A percentile compares a stretch with the other conserved stretches of the same genome.
phyloP scores from a whole-genome alignment of 192 early-diverging fungal genomes.

The Linnemannia exigua region DNA sequence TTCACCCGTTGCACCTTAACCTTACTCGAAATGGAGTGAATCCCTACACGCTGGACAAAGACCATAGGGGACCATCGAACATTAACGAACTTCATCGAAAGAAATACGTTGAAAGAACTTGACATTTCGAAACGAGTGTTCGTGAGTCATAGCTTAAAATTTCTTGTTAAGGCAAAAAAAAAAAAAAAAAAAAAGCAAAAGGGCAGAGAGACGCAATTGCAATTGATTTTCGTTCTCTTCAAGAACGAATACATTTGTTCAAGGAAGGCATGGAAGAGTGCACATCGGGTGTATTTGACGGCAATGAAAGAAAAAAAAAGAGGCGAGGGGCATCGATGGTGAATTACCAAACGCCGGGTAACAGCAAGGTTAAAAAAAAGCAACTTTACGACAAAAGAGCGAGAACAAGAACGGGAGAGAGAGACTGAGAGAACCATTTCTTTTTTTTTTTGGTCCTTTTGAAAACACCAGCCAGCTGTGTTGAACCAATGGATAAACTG shows the following conservation, averaged over 20 bases:
- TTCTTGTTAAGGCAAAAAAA: not conserved
- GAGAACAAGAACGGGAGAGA: not conserved
- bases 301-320: not conserved
- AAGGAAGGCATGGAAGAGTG: no score
- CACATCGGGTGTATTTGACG: no score
- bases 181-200: not conserved
- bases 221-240: no score
- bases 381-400: not conserved
- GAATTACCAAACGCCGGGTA: not conserved
- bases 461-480: not conserved
- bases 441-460: not conserved
- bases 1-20: not conserved
- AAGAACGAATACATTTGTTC: no score
- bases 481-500: not conserved
- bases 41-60: not conserved
- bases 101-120: not conserved
- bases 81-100: not conserved
- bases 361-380: not conserved
- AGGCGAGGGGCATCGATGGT: not conserved
- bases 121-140: not conserved
- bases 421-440: not conserved
- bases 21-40: constrained; percentile 3
- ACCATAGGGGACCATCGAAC: not conserved
- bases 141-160: not conserved
- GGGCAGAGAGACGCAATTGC: no score